Conservation (phyloP, 2,329 filamentous ascomycete genomes). For the Cladophialophora chaetospira region DNA sequence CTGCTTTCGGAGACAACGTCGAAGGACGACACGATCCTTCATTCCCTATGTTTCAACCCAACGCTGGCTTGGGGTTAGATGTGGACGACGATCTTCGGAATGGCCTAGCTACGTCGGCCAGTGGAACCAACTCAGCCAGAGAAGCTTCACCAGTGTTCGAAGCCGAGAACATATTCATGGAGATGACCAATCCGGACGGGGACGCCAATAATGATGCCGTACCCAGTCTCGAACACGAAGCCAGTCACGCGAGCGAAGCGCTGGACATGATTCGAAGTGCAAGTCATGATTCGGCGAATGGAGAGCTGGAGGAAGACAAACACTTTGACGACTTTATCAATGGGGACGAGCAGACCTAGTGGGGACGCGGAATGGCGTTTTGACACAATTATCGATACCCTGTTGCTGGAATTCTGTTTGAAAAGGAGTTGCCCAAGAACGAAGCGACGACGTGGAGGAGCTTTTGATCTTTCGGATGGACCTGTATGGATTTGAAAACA, state of each 20-base stretch:
- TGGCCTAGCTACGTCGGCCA: slow-evolving; percentile 38
- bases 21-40: slow-evolving; percentile 36
- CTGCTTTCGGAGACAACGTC: slow-evolving; percentile 17
- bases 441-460: background rate
- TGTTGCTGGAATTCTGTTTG: background rate
- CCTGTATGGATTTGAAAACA: background rate
- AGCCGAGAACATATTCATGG: slow-evolving; percentile 49
- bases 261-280: slow-evolving; percentile 39
- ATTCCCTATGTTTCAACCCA: slow-evolving; percentile 30
- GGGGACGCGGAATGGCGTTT: slow-evolving; percentile 1
- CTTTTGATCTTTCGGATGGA: background rate
- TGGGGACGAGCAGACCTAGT: slow-evolving; percentile 21
- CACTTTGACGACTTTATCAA: slow-evolving; percentile 36
- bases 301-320: slow-evolving; percentile 33
- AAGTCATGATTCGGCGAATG: slow-evolving; percentile 30
- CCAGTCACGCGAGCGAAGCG: slow-evolving; percentile 51
- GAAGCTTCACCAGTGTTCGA: slow-evolving; percentile 35
- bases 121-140: slow-evolving; percentile 38
- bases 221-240: slow-evolving; percentile 38
- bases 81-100: slow-evolving; percentile 32
- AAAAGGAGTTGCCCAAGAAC: background rate
- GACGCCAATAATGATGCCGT: slow-evolving; percentile 27
- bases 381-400: slow-evolving; percentile 15
- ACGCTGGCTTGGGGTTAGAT: slow-evolving; percentile 33
- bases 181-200: slow-evolving; percentile 49